Base-by-base conservation (phyloP, 371 early-diverging fungal species). In the Lichtheimia ramosa region DNA sequence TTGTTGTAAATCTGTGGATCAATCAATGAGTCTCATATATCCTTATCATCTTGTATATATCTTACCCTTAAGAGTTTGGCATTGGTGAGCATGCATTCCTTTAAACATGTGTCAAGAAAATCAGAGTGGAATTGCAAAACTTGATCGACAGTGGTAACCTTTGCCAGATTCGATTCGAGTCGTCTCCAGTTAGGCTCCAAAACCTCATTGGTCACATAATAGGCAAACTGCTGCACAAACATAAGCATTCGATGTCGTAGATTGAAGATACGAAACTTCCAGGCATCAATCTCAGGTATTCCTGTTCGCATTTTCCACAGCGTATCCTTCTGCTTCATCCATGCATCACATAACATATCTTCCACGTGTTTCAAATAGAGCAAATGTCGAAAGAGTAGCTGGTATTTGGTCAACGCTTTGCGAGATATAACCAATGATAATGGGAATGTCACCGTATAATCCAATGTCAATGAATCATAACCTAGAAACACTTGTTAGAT, bases 41-140 rank as follows among this genome's bases (percentile, higher is more conserved):
- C 39, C 15, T 18, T 34, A n/a, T 15, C 6, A 54, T 51, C 18
- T 46, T 46, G 1, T 5, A 24, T 6, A 5, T 2, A 7, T 51
- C 63, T 68, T 83, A 93, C 92, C 66, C 84, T 79, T 56, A 95
- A 72, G 18, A 96, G 74, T 61, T 89, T 92, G 15, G 84, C 74
- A 53, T 90, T 89, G 13, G 92, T 93, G 51, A 97, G 71, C 87
- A 96, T 93, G 63, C 93, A 93, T 71, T 96, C 92, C 66, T 89
- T 92, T 34, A 97, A 73, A 53, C 94, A 95, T 3, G 87, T 82
- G 62, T 95, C 93, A 21, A 46, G 46, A 10, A 46, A 46, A 21
- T 46, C 91, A 12, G 84, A 81, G 70, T 96, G 97, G 27, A 83
- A 71, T 57, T 84, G 75, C 7, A 93, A 64, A n/a, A 97, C 84